These are phyloP conservation scores for Colletotrichum sp. DNA, from an alignment of 2,329 filamentous ascomycete genomes.

Conservation along the genomic window DNA sequence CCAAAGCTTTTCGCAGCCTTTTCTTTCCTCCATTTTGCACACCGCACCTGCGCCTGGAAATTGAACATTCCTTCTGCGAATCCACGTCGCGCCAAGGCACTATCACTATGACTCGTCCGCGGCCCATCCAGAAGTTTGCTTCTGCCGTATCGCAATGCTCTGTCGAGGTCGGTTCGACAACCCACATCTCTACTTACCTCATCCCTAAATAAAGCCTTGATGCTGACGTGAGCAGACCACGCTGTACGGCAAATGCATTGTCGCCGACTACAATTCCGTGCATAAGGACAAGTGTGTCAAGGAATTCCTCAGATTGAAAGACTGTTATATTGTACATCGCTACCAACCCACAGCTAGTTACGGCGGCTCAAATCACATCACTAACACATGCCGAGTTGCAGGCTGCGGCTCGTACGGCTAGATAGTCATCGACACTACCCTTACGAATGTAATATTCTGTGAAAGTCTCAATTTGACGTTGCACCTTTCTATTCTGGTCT, in stretches of 20 bases:
- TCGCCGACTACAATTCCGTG: slow-evolving; percentile 87
- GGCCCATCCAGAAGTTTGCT: slow-evolving; percentile 62
- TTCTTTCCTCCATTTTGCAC: neutral
- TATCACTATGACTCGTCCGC: slow-evolving; percentile 31
- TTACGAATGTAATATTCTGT: neutral
- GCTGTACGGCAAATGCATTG: slow-evolving; percentile 88
- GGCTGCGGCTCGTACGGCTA: slow-evolving; percentile 13
- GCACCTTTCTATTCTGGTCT: neutral
- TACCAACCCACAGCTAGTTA: neutral
- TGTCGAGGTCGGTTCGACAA: slow-evolving; percentile 47
- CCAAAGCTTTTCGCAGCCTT: neutral
- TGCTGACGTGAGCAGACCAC: slow-evolving; percentile 63
- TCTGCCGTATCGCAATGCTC: slow-evolving; percentile 60
- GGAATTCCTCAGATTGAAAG: slow-evolving; percentile 84
- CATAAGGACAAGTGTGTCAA: slow-evolving; percentile 88
- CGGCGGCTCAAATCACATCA: neutral
- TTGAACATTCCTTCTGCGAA: neutral
- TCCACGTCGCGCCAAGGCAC: neutral
- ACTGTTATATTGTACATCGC: slow-evolving; percentile 81
- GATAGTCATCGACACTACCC: neutral
- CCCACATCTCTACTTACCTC: neutral
- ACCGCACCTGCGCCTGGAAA: neutral
- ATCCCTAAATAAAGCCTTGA: neutral
- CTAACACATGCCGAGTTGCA: neutral
- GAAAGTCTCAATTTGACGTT: neutral